Evolutionary conservation across 164 flowering plant species (phyloP).

Genomic region (Saururus chinensis): DNA sequence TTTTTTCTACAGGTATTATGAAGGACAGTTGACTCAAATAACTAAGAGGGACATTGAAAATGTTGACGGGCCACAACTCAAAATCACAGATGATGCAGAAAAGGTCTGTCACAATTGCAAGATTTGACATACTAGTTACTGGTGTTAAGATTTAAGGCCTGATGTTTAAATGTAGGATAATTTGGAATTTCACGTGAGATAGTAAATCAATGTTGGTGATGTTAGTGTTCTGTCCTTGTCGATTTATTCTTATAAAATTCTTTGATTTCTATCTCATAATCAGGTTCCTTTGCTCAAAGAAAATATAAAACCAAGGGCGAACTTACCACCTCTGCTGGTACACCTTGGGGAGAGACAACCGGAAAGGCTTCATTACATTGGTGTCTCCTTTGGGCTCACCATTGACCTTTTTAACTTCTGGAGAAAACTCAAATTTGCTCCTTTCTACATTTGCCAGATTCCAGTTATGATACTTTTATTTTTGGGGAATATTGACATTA

Average conservation of each 20-base stretch:
- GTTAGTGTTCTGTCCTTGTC: background rate
- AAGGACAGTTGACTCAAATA: conserved; percentile 67
- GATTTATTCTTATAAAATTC: too few species aligned
- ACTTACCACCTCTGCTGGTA: conserved; percentile 82
- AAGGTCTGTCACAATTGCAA: conserved; percentile 33
- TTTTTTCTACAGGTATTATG: conserved; percentile 57
- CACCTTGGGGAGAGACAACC: conserved; percentile 78
- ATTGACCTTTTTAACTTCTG: conserved; percentile 82
- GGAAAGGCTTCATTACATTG: conserved; percentile 86
- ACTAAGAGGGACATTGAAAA: conserved; percentile 53
- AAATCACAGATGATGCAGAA: conserved; percentile 69
- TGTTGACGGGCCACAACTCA: conserved; percentile 29
- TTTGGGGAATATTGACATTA: background rate
- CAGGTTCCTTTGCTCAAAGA: conserved; percentile 89
- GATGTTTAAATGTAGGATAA: too few species aligned
- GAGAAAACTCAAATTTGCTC: conserved; percentile 81
- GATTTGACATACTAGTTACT: too few species aligned
- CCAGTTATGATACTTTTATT: conserved; percentile 35
- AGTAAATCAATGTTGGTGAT: too few species aligned
- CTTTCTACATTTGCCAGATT: conserved; percentile 75
- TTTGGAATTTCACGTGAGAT: too few species aligned
- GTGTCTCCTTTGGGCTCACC: conserved; percentile 98
- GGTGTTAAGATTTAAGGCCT: background rate
- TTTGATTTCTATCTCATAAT: background rate
- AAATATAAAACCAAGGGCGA: conserved; percentile 57